Percentiles rank a stretch among this genome's conserved stretches.
These are phyloP conservation scores for Naganishia friedmannii DNA, from an alignment of 768 basidiomycete genomes.

Conservation along the genomic window DNA sequence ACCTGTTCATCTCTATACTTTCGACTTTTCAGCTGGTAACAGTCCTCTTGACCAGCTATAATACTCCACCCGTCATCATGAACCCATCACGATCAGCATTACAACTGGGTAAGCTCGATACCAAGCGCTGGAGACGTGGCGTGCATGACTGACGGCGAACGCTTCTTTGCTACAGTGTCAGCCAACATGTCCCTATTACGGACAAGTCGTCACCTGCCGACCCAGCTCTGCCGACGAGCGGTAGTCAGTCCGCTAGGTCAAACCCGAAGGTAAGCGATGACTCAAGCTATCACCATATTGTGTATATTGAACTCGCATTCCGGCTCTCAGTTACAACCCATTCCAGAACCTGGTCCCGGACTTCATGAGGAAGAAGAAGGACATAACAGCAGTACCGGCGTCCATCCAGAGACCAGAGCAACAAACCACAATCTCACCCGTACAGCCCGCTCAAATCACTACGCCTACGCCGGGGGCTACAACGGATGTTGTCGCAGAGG, in stretches of 20 bases:
- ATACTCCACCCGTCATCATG: neutral
- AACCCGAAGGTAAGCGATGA: neutral
- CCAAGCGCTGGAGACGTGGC: neutral
- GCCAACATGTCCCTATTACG: conserved; percentile 15
- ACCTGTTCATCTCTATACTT: neutral
- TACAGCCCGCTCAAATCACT: neutral
- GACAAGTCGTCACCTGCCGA: neutral
- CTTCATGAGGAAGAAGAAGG: conserved; percentile 60
- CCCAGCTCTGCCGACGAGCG: neutral
- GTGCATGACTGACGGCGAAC: neutral
- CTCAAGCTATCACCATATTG: neutral
- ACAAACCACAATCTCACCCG: neutral
- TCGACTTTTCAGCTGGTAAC: neutral
- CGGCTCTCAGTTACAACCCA: conserved; percentile 59
- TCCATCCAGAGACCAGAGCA: neutral
- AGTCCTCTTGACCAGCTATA: neutral
- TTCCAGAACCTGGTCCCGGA: conserved; percentile 60
- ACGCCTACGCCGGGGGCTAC: neutral
- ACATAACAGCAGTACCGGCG: conserved; percentile 7
- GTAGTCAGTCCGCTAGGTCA: conserved; percentile 1
- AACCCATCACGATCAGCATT: conserved; percentile 5
- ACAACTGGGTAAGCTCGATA: neutral
- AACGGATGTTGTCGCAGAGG: conserved; percentile 13
- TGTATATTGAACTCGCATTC: neutral
- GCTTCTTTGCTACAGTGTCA: neutral